Evolutionary conservation across 495 filamentous ascomycete genomes (phyloP).

Genomic region (Xylaria curta): DNA sequence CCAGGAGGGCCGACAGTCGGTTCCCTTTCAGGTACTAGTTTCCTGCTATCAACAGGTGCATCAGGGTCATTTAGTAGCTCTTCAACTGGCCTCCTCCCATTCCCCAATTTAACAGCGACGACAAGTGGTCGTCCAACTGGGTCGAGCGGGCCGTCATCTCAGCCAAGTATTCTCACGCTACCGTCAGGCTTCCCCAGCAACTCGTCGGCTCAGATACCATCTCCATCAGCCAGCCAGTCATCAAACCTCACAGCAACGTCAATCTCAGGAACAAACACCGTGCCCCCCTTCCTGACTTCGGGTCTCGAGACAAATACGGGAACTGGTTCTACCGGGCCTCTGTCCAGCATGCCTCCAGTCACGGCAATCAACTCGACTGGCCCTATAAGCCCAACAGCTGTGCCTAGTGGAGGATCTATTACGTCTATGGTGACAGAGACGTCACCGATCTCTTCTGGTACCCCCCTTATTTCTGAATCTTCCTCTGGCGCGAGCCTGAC

Average conservation of each 20-base stretch:
- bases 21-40: conserved; percentile 1
- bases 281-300: not conserved
- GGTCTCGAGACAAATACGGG: conserved; percentile 11
- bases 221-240: not conserved
- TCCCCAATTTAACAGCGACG: conserved; percentile 11
- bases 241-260: not conserved
- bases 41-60: not conserved
- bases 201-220: not conserved
- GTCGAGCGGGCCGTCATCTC: conserved; percentile 13
- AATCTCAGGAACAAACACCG: not conserved
- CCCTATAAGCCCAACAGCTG: not conserved
- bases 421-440: conserved; percentile 2
- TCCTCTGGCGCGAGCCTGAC: conserved; percentile 15
- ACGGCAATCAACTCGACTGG: not conserved
- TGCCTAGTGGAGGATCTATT: conserved; percentile 3
- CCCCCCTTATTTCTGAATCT: not conserved
- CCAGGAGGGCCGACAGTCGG: not conserved
- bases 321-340: conserved; percentile 4
- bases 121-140: conserved; percentile 3
- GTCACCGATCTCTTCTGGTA: conserved; percentile 12
- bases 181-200: not conserved
- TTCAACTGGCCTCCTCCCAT: conserved; percentile 10
- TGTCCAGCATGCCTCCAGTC: not conserved
- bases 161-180: conserved; percentile 21
- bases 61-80: conserved; percentile 3